phyloP scores from a whole-genome alignment of 148 eudicot genomes.

The Arbutus unedo region DNA sequence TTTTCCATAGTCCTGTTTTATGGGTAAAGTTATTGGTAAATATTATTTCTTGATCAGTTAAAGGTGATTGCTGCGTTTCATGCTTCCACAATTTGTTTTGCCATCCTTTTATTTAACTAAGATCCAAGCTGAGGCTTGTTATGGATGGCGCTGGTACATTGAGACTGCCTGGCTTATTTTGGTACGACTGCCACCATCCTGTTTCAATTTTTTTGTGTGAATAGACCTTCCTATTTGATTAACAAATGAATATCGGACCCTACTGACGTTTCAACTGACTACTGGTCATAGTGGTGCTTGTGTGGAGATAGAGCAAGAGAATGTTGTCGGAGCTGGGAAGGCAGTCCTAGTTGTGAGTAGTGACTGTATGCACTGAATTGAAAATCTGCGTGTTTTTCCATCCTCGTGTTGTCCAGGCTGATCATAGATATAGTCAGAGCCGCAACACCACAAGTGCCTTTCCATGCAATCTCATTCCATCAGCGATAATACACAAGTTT shows the following conservation, averaged over 20 bases:
- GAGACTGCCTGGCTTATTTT: background rate
- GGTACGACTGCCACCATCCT: background rate
- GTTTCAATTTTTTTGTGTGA: background rate
- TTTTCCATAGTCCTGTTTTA: background rate
- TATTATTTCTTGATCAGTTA: background rate
- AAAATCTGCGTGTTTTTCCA: too few relatives aligned
- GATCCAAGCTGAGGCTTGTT: background rate
- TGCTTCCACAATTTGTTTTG: background rate
- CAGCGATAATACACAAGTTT: too few relatives aligned
- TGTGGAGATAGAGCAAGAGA: background rate
- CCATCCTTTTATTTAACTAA: background rate
- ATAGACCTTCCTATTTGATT: background rate
- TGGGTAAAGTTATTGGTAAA: background rate
- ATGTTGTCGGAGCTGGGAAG: background rate
- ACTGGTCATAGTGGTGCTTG: background rate
- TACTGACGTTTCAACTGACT: background rate
- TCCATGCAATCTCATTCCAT: too few relatives aligned
- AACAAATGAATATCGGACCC: background rate
- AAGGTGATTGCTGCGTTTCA: background rate
- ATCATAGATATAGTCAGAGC: too few relatives aligned
- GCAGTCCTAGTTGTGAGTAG: too few relatives aligned
- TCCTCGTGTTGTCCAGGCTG: too few relatives aligned
- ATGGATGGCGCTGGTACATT: background rate
- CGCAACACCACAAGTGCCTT: too few relatives aligned
- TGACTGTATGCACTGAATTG: too few relatives aligned